Base-by-base conservation (phyloP, 148 eudicot genomes). In the Silene uniflora region DNA sequence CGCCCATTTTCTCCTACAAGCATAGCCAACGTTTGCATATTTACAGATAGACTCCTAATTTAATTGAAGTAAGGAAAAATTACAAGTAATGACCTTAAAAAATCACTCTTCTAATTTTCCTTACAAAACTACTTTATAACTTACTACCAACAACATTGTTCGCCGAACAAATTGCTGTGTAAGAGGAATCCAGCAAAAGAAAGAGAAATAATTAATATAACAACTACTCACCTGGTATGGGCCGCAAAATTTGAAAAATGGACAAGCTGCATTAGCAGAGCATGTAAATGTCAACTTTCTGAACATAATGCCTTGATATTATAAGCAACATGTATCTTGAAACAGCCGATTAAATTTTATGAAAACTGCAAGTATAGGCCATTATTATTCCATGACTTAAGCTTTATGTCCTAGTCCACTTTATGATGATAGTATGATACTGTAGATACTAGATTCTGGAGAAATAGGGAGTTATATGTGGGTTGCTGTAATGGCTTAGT, bases 171-270 rank as follows among this genome's bases (percentile, higher is more conserved):
- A 10, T 13, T 49, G 55, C 17, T 13, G 13, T 8, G 16, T 49
- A 12, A 49, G 13, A 14, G 55, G 55, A 10, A 7, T 39, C 44
- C 44, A 35, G 39, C 39, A 39, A 39, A 39, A 39, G 44, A 39
- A 39, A 39, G 44, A 39, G 44, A 12, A n/a, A 49, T 6, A 17
- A 49, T 14, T 11, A 8, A 49, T 6, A 49, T 49, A 27, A 6
- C 25, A 64, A 3, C 10, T 62, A 72, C 24, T 80, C 67, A 80
- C 83, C 82, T 54, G 97, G 97, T 58, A 90, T 77, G 19, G 97
- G 97, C 74, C 91, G 86, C 79, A 92, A 80, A 32, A 87, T 86
- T 81, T 87, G 88, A 76, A 92, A 87, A 77, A 92, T 87, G 46
- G 97, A 87, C 73, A 92, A 84, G 86, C 83, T 80, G 79, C 75